Base-by-base conservation (phyloP, 768 basidiomycete genomes). In the Asterophora lycoperdoides region DNA sequence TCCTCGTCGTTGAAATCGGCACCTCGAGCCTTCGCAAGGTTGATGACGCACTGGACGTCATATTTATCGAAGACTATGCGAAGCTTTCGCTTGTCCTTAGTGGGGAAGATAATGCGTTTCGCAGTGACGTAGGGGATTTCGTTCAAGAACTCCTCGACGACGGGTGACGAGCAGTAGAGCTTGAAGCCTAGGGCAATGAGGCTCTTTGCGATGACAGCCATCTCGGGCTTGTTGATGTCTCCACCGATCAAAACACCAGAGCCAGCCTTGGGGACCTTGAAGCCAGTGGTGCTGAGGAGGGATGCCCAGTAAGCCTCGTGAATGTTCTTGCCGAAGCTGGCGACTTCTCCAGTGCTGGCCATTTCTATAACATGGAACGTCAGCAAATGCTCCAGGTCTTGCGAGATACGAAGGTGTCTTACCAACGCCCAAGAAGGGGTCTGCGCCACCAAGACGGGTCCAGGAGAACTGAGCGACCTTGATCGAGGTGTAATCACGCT, bases 391-490 rank as follows among this genome's bases (percentile, higher is more conserved):
- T 51, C 37, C 19, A 13, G 26, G 19, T n/a, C 23, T 20, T 23
- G 14, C n/a, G 32, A 41, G 14, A 34, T 3, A 23, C 39, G 33
- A 8, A 45, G 36, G 33, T 11, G 37, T 78, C 88, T 65, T 55
- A 91, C 90, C 90, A 45, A 95, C 92, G 51, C 93, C 93, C 53
- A 97, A 75, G 82, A 93, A 94, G 8, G 94, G 95, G 74, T 97
- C 95, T 15, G 95, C 95, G 50, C 95, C 95, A 18, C 82, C 92
- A 33, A 99, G 65, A 35, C 95, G 86, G 41, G 94, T 97, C 96
- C 95, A 99, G 9, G 89, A 93, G 75, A 99, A 98, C 62, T 97
- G 95, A 9, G 96, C 86, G 39, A 96, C 93, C 73, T 99, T 98
- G 78, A 99, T 89, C 7, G 93, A 86, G 13, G 86, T 88, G 66